Percentiles rank a stretch among this genome's conserved stretches.
Conservation (phyloP, 2,329 filamentous ascomycete genomes). For the Triangularia verruculosa region DNA sequence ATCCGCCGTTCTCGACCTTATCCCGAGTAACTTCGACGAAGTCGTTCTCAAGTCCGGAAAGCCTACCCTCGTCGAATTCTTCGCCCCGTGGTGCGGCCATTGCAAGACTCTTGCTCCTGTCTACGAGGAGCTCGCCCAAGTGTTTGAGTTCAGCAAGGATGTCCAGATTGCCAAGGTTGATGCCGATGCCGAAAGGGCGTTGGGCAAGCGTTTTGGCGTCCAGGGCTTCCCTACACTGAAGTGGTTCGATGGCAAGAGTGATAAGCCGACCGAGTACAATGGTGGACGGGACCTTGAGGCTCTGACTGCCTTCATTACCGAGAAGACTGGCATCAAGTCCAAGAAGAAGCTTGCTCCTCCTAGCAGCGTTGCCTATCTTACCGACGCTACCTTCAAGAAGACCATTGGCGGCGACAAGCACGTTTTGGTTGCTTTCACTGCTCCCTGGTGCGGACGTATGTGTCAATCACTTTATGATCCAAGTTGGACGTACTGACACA, state of each 20-base stretch:
- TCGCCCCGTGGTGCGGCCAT: conserved; percentile 97
- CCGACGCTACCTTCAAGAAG: conserved; percentile 73
- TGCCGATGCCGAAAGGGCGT: conserved; percentile 79
- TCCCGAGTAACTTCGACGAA: conserved; percentile 86
- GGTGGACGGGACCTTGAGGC: conserved; percentile 85
- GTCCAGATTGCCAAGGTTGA: conserved; percentile 94
- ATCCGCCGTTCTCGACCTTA: conserved; percentile 85
- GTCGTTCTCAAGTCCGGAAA: conserved; percentile 88
- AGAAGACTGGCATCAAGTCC: conserved; percentile 82
- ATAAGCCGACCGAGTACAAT: conserved; percentile 79
- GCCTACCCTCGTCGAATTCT: conserved; percentile 96
- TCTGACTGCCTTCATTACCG: conserved; percentile 72
- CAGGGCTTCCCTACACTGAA: conserved; percentile 97
- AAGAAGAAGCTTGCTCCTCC: conserved; percentile 72
- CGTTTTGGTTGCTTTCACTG: conserved; percentile 93
- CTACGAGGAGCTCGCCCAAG: conserved; percentile 82
- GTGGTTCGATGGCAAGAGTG: conserved; percentile 94
- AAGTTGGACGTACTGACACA: neutral
- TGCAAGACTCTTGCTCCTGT: conserved; percentile 96
- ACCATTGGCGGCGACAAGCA: conserved; percentile 81
- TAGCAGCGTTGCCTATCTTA: conserved; percentile 76
- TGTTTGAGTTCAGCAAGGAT: conserved; percentile 67
- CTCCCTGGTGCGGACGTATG: conserved; percentile 97
- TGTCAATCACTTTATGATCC: conserved; percentile 38
- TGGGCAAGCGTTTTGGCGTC: conserved; percentile 83